phyloP scores from a whole-genome alignment of 805 yeast genomes.

The Danielozyma ontarioensis region DNA sequence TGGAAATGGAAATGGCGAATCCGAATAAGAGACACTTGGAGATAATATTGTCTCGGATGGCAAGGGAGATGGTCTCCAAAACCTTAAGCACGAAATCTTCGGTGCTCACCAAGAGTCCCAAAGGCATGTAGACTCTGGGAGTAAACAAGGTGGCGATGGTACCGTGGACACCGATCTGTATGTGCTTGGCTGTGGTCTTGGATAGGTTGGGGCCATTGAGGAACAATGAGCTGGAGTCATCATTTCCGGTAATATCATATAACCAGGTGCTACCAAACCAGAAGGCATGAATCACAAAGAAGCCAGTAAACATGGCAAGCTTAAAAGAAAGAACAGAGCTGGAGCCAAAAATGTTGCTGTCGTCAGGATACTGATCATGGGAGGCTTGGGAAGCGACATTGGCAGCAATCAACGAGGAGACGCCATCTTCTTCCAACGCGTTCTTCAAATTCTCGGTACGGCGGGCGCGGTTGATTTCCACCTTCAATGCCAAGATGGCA shows the following conservation, averaged over 20 bases:
- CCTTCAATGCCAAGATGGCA: slow-evolving; percentile 78
- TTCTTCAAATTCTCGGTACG: slow-evolving; percentile 71
- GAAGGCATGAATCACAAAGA: slow-evolving; percentile 59
- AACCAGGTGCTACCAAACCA: slow-evolving; percentile 72
- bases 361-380: slow-evolving; percentile 30
- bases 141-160: slow-evolving; percentile 56
- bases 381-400: slow-evolving; percentile 52
- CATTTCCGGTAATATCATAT: slow-evolving; percentile 29
- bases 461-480: slow-evolving; percentile 83
- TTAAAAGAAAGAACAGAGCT: slow-evolving; percentile 49
- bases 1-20: slow-evolving; percentile 68
- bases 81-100: slow-evolving; percentile 56
- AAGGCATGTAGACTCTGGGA: slow-evolving; percentile 53
- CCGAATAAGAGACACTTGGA: slow-evolving; percentile 72
- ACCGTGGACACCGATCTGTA: slow-evolving; percentile 43
- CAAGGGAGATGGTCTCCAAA: slow-evolving; percentile 53
- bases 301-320: slow-evolving; percentile 52
- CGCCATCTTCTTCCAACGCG: slow-evolving; percentile 90
- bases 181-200: slow-evolving; percentile 36
- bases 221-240: slow-evolving; percentile 5
- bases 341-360: slow-evolving; percentile 18
- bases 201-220: slow-evolving; percentile 26
- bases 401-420: slow-evolving; percentile 63
- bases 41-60: slow-evolving; percentile 75
- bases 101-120: slow-evolving; percentile 47